Conservation (phyloP, 495 filamentous ascomycete species). For the Chlorociboria aeruginascens region DNA sequence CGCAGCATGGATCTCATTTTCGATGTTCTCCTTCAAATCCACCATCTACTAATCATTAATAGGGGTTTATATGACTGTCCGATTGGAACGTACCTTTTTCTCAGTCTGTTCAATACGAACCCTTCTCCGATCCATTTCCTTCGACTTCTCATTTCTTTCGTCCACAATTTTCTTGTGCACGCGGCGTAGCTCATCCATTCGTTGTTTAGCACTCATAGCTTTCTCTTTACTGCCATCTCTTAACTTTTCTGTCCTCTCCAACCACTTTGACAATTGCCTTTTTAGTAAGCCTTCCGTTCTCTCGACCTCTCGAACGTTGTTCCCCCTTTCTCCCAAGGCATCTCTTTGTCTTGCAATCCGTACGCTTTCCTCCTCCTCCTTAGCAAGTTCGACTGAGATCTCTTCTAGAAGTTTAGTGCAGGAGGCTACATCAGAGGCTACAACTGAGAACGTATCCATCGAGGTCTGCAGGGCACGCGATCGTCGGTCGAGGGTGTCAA, state of each 20-base stretch:
- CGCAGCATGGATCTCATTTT: constrained; percentile 76
- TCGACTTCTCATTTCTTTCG: constrained; percentile 71
- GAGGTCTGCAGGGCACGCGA: constrained; percentile 85
- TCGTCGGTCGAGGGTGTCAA: constrained; percentile 76
- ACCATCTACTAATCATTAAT: constrained; percentile 62
- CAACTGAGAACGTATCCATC: constrained; percentile 74
- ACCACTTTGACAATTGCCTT: constrained; percentile 71
- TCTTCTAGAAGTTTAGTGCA: constrained; percentile 86
- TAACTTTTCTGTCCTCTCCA: constrained; percentile 72
- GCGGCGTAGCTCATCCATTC: constrained; percentile 80
- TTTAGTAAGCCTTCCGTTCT: constrained; percentile 71
- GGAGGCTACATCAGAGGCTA: constrained; percentile 68
- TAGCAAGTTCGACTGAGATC: constrained; percentile 65
- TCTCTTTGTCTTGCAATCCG: constrained; percentile 73
- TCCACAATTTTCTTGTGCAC: constrained; percentile 73
- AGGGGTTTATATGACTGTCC: neutral
- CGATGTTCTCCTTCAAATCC: constrained; percentile 92
- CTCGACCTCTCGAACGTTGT: constrained; percentile 84
- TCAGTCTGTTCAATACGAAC: constrained; percentile 94
- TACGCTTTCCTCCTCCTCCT: constrained; percentile 78
- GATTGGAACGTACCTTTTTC: constrained; percentile 64
- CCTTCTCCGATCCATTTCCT: constrained; percentile 81
- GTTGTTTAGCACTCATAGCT: constrained; percentile 61
- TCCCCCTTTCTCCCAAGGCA: constrained; percentile 73
- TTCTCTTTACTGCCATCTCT: constrained; percentile 69